These are phyloP conservation scores for Galerina marginata DNA, from an alignment of 768 basidiomycete species.

Conservation along the genomic window DNA sequence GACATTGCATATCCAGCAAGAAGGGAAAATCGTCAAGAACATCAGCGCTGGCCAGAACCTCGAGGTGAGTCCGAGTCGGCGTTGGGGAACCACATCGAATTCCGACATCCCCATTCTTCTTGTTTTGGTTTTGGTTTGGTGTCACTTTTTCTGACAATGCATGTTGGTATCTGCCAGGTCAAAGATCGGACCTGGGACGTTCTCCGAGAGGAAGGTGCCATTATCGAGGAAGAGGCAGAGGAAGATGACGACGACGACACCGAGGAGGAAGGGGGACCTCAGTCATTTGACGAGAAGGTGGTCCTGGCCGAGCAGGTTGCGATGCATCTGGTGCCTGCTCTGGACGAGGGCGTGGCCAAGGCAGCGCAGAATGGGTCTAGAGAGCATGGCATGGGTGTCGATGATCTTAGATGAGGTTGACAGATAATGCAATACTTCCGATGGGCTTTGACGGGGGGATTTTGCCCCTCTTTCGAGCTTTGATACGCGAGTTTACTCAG, in stretches of 20 bases:
- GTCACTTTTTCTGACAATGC: neutral
- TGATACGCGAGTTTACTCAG: too few relatives aligned
- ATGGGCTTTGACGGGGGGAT: neutral
- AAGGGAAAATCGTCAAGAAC: constrained; percentile 79
- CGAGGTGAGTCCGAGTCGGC: constrained; percentile 42
- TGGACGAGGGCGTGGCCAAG: constrained; percentile 9
- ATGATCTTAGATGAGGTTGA: constrained; percentile 15
- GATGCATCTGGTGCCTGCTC: constrained; percentile 26
- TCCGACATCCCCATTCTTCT: neutral
- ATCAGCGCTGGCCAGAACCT: constrained; percentile 83
- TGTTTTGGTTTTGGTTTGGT: neutral
- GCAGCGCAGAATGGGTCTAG: neutral
- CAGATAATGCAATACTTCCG: neutral
- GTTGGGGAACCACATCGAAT: neutral
- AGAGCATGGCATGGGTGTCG: constrained; percentile 4
- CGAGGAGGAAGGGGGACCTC: constrained; percentile 31
- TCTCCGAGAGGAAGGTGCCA: constrained; percentile 65
- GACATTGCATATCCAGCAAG: constrained; percentile 70
- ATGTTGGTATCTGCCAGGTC: constrained; percentile 40
- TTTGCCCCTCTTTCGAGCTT: neutral
- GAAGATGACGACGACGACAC: constrained; percentile 44
- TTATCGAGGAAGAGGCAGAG: constrained; percentile 63
- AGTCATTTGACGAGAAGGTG: constrained; percentile 50
- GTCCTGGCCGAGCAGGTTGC: constrained; percentile 44
- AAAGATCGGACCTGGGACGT: constrained; percentile 63